phyloP scores from a whole-genome alignment of 805 yeast genomes.

The Jamesozyma rosinii region DNA sequence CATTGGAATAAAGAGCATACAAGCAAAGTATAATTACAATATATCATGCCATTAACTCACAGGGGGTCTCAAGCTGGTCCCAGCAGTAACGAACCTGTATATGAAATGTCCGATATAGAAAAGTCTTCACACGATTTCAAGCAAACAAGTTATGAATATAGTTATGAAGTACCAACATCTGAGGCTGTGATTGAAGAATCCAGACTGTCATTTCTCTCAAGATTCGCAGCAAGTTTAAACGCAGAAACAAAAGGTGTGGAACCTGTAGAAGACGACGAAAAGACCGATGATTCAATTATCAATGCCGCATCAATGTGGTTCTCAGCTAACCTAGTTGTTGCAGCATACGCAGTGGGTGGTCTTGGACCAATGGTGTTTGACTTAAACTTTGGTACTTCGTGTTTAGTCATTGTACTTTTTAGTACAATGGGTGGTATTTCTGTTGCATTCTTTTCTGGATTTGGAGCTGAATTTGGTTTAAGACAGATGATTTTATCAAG shows the following conservation, averaged over 20 bases:
- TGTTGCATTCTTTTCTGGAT: constrained; percentile 73
- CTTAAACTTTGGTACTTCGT: constrained; percentile 33
- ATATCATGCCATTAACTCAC: constrained; percentile 5
- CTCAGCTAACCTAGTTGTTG: constrained; percentile 80
- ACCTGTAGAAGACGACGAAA: constrained; percentile 67
- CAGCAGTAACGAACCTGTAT: constrained; percentile 1
- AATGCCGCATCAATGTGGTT: constrained; percentile 84
- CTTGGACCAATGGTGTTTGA: constrained; percentile 55
- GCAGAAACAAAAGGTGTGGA: constrained; percentile 73
- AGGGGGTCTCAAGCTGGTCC: constrained; percentile 6
- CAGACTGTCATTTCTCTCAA: constrained; percentile 14
- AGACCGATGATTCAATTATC: constrained; percentile 53
- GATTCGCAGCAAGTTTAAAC: constrained; percentile 21
- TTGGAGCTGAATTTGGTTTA: constrained; percentile 77
- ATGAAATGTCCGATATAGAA: constrained; percentile 6
- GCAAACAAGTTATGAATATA: constrained; percentile 2
- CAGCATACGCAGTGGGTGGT: constrained; percentile 72
- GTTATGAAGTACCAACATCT: constrained; percentile 4
- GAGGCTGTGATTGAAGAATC: constrained; percentile 10
- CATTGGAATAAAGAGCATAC: no score
- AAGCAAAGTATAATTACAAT: not conserved
- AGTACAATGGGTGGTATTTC: constrained; percentile 54
- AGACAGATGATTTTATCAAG: constrained; percentile 81
- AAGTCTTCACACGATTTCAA: constrained; percentile 5
- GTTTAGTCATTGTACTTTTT: constrained; percentile 12